phyloP scores from a whole-genome alignment of 2,329 filamentous ascomycete genomes.

The Coniochaeta hoffmannii region DNA sequence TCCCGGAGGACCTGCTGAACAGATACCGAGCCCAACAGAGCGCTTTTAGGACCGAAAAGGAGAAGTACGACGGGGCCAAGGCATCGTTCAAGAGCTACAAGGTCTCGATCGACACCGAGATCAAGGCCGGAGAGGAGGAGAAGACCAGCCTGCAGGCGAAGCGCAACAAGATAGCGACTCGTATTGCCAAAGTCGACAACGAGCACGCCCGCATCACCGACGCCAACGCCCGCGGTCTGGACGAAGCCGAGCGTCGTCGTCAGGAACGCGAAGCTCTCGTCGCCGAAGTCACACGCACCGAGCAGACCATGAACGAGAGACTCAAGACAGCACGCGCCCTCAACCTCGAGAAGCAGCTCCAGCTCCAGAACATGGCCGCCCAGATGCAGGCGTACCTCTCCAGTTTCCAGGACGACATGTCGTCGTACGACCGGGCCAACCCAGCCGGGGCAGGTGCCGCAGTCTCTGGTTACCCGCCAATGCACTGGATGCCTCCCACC shows the following conservation, averaged over 20 bases:
- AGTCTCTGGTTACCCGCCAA: constrained; percentile 10
- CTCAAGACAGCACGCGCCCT: constrained; percentile 26
- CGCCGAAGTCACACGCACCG: constrained; percentile 36
- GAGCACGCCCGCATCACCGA: constrained; percentile 65
- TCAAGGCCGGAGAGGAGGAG: constrained; percentile 57
- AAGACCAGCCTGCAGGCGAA: constrained; percentile 57
- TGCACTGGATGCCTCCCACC: constrained; percentile 11
- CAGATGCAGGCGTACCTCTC: constrained; percentile 33
- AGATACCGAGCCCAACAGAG: constrained; percentile 49
- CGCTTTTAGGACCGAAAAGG: constrained; percentile 46
- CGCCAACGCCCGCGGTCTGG: constrained; percentile 57
- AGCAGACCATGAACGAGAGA: constrained; percentile 33
- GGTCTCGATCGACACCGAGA: constrained; percentile 51
- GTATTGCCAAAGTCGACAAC: constrained; percentile 65
- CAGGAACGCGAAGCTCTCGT: constrained; percentile 42
- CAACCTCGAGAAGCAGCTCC: constrained; percentile 31
- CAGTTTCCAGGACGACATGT: constrained; percentile 31
- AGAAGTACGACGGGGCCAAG: constrained; percentile 51
- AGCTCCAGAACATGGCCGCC: constrained; percentile 25
- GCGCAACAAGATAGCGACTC: constrained; percentile 63
- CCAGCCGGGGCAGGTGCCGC: neutral
- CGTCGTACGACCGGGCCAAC: constrained; percentile 21
- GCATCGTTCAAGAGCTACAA: constrained; percentile 52
- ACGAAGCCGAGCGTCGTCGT: constrained; percentile 53
- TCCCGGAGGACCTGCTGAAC: constrained; percentile 54